phyloP scores from a whole-genome alignment of 2,329 filamentous ascomycete genomes.

The Taxawa tesnikishii region DNA sequence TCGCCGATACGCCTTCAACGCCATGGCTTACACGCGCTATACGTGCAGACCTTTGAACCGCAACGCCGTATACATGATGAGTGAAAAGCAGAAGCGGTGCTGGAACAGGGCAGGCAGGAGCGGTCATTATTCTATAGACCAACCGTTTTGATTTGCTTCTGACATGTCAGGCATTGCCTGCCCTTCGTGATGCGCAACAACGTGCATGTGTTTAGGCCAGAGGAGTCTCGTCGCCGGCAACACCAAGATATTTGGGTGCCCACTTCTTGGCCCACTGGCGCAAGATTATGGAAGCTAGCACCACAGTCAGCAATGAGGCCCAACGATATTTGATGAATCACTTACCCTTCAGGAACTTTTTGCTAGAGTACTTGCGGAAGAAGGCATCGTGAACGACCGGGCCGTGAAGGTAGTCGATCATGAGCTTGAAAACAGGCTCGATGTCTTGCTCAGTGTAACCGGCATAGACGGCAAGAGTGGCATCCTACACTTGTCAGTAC shows the following conservation, averaged over 20 bases:
- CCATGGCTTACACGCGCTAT: too few relatives aligned
- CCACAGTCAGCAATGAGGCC: too few relatives aligned
- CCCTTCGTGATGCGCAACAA: too few relatives aligned
- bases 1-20: not conserved
- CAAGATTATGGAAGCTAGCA: constrained; percentile 72
- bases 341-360: constrained; percentile 97
- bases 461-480: constrained; percentile 77
- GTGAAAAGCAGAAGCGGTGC: too few relatives aligned
- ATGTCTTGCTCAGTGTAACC: constrained; percentile 92
- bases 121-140: too few relatives aligned
- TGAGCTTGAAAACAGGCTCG: constrained; percentile 78
- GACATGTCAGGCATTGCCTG: too few relatives aligned
- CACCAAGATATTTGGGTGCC: constrained; percentile 21
- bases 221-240: too few relatives aligned
- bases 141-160: too few relatives aligned
- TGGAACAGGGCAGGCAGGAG: too few relatives aligned
- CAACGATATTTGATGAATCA: not conserved
- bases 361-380: constrained; percentile 99
- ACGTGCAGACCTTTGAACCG: too few relatives aligned
- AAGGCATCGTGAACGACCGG: constrained; percentile 92
- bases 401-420: constrained; percentile 90
- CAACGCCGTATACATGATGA: too few relatives aligned
- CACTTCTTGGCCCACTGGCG: constrained; percentile 75
- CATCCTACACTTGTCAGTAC: constrained; percentile 47
- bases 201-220: too few relatives aligned